Base-by-base conservation (phyloP, 2,329 filamentous ascomycete species). In the Lasiodiplodia theobromae region DNA sequence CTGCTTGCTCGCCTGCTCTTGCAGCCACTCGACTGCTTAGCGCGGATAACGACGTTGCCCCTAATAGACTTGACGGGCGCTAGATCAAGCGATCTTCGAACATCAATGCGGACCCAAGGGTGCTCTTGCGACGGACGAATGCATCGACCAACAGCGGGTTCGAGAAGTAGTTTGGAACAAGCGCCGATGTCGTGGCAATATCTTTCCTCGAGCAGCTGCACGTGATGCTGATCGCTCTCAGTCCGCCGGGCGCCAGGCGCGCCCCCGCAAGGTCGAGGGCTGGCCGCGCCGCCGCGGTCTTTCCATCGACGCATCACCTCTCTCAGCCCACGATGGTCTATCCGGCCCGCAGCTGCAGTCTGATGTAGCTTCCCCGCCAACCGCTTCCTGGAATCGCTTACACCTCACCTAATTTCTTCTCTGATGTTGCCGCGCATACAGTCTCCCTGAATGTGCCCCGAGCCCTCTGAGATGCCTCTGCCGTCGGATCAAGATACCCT, bases 401-500 rank as follows among this genome's bases (percentile, higher is more conserved):
- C 67, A 38, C 69, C 54, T 66, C 47, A 51, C 54, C 49, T 72
- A 65, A 70, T 64, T 66, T 25, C 31, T 54, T 44, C 47, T 53
- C 68, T 58, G 53, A 69, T 69, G 68, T 66, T 54, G 34, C 31
- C 54, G 34, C 54, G 37, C 49, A 51, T 44, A 64, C 38, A n/a
- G 51, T 65, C 67, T 38, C 67, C 67, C 67, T 68, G 67, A 64
- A 51, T 56, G 37, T 62, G 66, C 54, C 44, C 44, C 40, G 44
- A 67, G 44, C 66, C 44, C 52, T 38, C 14, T 52, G 80, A 77
- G 78, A 86, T 86, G 84, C 84, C 84, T 74, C 85, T 83, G 68
- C 81, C 80, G 44, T 47, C 44, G 73, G 82, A 79, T 79, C 81
- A 76, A 77, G 79, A 78, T 76, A 79, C 78, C 75, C 75, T 74